These are phyloP conservation scores for Cadophora luteo-olivacea DNA, from an alignment of 2,329 filamentous ascomycete species.

Conservation along the genomic window DNA sequence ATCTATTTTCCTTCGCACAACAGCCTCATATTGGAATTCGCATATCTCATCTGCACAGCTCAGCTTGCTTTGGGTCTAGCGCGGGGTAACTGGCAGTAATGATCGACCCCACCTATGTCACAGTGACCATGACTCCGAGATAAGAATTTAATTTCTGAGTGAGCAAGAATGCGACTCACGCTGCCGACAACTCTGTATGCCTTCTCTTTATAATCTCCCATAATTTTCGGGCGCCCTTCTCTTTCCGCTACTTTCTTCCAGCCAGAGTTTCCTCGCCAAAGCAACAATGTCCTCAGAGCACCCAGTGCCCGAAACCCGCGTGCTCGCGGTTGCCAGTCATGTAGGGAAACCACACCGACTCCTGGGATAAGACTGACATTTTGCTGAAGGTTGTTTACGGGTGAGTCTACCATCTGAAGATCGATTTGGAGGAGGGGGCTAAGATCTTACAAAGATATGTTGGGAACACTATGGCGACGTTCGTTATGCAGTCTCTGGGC, in stretches of 20 bases:
- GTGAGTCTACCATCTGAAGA: constrained; percentile 55
- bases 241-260: background rate
- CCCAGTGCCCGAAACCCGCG: constrained; percentile 64
- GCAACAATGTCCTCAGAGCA: constrained; percentile 40
- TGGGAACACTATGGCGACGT: constrained; percentile 95
- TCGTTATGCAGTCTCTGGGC: constrained; percentile 90
- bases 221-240: background rate
- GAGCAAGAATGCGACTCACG: constrained; percentile 16
- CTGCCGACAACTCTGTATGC: constrained; percentile 13
- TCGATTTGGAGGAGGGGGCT: constrained; percentile 20
- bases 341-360: constrained; percentile 60
- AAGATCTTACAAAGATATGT: constrained; percentile 72
- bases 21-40: constrained; percentile 1
- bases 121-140: constrained; percentile 24
- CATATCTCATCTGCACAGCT: constrained; percentile 19
- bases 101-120: constrained; percentile 26
- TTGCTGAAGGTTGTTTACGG: constrained; percentile 72
- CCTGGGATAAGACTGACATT: constrained; percentile 36
- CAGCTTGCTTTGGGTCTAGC: constrained; percentile 30
- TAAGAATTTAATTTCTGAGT: constrained; percentile 22
- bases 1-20: constrained; percentile 21
- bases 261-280: background rate
- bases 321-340: constrained; percentile 93
- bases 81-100: constrained; percentile 33
- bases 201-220: constrained; percentile 24